Percentiles rank a stretch among this genome's conserved stretches.
Evolutionary conservation across 768 basidiomycete species (phyloP).

Genomic region (Phylloporus sp.): DNA sequence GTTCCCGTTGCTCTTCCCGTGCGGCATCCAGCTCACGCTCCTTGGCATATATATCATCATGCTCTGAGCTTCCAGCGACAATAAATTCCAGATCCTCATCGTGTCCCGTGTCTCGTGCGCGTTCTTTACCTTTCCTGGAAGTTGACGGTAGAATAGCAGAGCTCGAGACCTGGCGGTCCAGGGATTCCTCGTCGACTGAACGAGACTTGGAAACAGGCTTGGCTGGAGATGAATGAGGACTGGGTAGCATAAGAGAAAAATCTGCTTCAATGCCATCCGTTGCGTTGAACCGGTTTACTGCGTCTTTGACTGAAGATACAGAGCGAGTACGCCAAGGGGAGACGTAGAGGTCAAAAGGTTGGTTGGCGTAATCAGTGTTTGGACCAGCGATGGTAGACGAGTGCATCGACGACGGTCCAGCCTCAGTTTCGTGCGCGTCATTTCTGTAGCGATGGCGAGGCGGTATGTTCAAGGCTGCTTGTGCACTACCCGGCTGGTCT

Average conservation of each 20-base stretch:
- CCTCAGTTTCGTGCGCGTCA: conserved; percentile 4
- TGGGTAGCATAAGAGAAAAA: conserved; percentile 51
- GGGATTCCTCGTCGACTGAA: conserved; percentile 15
- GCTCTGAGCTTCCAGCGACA: conserved; percentile 40
- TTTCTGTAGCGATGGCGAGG: background rate
- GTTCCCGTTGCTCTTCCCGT: conserved; percentile 46
- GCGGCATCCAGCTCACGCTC: conserved; percentile 60
- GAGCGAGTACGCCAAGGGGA: conserved; percentile 33
- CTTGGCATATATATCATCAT: conserved; percentile 51
- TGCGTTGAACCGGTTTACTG: conserved; percentile 43
- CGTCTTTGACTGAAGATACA: conserved; percentile 45
- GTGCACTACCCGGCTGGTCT: conserved; percentile 17
- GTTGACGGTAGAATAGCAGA: conserved; percentile 1
- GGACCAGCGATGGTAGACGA: conserved; percentile 1
- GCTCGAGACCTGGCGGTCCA: background rate
- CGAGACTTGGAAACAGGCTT: conserved; percentile 25
- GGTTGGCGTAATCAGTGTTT: background rate
- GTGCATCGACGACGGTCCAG: conserved; percentile 15
- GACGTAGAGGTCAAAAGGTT: conserved; percentile 12
- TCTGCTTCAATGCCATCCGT: conserved; percentile 44
- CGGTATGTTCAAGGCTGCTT: background rate
- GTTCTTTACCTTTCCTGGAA: conserved; percentile 45
- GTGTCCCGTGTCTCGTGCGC: conserved; percentile 29
- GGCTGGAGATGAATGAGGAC: conserved; percentile 35
- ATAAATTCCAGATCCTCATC: conserved; percentile 28